Conservation (phyloP, 2,329 filamentous ascomycete species). For the Dryadomyces quercivorus region DNA sequence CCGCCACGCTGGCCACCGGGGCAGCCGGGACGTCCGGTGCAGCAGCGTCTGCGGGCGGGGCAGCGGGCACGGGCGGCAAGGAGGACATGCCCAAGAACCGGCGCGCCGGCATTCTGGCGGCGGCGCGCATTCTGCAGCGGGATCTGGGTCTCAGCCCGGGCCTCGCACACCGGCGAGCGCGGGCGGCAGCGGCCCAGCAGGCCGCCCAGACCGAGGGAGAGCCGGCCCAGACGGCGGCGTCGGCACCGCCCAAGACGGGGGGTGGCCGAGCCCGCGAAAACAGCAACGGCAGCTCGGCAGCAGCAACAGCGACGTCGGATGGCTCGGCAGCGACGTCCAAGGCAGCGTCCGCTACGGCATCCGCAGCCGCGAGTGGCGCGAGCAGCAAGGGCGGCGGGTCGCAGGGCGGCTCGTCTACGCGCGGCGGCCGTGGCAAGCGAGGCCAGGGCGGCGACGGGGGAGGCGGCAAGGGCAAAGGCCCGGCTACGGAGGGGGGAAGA, state of each 20-base stretch:
- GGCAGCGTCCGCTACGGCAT: neutral
- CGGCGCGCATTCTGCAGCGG: conserved; percentile 52
- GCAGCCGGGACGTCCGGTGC: conserved; percentile 43
- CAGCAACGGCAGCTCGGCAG: neutral
- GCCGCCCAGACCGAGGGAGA: conserved; percentile 6
- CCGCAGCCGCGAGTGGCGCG: neutral
- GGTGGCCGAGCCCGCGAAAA: neutral
- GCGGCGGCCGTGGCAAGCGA: conserved; percentile 12
- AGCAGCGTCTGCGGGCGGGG: conserved; percentile 27
- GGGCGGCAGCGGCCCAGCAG: conserved; percentile 35
- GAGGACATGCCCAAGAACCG: conserved; percentile 39
- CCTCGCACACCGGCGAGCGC: conserved; percentile 47
- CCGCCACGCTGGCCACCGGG: conserved; percentile 29
- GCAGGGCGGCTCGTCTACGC: neutral
- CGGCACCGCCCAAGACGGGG: neutral
- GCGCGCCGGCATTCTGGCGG: conserved; percentile 48
- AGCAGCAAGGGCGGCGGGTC: neutral
- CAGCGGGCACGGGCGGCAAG: conserved; percentile 36
- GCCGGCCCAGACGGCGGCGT: neutral
- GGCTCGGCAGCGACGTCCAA: neutral
- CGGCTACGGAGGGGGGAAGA: conserved; percentile 15
- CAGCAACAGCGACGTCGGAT: neutral
- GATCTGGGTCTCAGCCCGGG: conserved; percentile 54
- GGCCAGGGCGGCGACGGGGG: conserved; percentile 11
- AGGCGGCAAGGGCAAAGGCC: conserved; percentile 15